Base-by-base conservation (phyloP, 768 basidiomycete species). In the Rhizopogon salebrosus region DNA sequence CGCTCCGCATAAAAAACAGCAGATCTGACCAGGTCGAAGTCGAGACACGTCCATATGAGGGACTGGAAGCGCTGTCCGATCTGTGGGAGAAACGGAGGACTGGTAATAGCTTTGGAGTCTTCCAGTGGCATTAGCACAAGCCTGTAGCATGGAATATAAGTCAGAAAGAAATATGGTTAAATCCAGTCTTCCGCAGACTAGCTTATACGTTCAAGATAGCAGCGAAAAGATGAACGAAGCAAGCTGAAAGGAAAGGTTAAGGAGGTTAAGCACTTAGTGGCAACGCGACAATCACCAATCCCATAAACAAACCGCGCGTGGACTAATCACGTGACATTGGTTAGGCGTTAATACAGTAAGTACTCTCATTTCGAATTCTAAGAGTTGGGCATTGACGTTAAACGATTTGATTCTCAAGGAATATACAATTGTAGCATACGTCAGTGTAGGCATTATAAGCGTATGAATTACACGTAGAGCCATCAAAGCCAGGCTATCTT, bases 1-100 rank as follows among this genome's bases (percentile, higher is more conserved):
- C 90, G 75, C 70, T 95, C 93, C 34, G 92, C 90, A 72, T 89
- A 89, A 74, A 95, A 95, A 41, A 91, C 80, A 37, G 92, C 92
- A 11, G 90, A 84, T 68, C 79, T 80, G 60, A 80, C 75, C 41
- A 93, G 82, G 62, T 87, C 87, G 51, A 83, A 79, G 72, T 93
- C 91, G 54, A 93, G 83, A 70, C 84, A 91, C 60, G 83, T 82
- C 89, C 90, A 92, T 62, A 92, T 77, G 57, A 93, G 76, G 48
- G 79, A 72, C 58, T 80, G 80, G 64, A 88, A 86, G 58, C 87
- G 85, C 69, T 82, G 80, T 46, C 77, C 75, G 62, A 89, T 80
- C 64, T 79, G 72, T 56, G 80, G 77, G 56, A 76, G 70, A 70
- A 79, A 75, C 55, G 75, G 72, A 53, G 74, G 65, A 57, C 51